Evolutionary conservation across 2,329 filamentous ascomycete genomes (phyloP).

Genomic region (Ascochyta clinopodiicola): DNA sequence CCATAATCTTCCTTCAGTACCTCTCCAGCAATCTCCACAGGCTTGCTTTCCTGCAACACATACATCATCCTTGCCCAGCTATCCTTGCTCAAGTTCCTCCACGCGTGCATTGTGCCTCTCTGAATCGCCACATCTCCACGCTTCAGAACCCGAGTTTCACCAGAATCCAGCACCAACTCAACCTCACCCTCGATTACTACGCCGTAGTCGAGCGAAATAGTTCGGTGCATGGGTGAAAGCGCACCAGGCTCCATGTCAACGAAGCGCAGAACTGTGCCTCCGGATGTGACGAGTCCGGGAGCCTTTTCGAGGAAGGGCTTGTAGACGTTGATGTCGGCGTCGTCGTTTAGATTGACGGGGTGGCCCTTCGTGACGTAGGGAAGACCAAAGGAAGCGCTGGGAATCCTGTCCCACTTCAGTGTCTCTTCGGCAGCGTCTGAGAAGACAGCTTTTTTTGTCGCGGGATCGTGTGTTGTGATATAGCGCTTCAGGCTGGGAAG

Average conservation of each 20-base stretch:
- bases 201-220: conserved; percentile 48
- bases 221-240: conserved; percentile 48
- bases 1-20: conserved; percentile 39
- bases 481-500: conserved; percentile 42
- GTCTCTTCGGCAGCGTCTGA: conserved; percentile 35
- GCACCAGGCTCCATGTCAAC: conserved; percentile 43
- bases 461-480: conserved; percentile 46
- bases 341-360: conserved; percentile 54
- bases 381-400: conserved; percentile 51
- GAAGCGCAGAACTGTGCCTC: conserved; percentile 54
- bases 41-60: conserved; percentile 39
- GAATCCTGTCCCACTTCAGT: conserved; percentile 26
- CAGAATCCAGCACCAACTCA: conserved; percentile 46
- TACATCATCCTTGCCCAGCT: conserved; percentile 42
- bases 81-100: conserved; percentile 40
- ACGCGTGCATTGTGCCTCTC: conserved; percentile 49
- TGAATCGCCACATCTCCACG: conserved; percentile 47
- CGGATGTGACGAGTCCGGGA: conserved; percentile 57
- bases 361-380: conserved; percentile 57
- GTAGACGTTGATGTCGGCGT: conserved; percentile 57
- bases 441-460: conserved; percentile 45
- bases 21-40: conserved; percentile 33
- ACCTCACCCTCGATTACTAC: conserved; percentile 49
- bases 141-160: conserved; percentile 44
- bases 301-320: conserved; percentile 51